Evolutionary conservation across 176 grass and related monocot species (phyloP).

Genomic region (Phoenix roebelenii): DNA sequence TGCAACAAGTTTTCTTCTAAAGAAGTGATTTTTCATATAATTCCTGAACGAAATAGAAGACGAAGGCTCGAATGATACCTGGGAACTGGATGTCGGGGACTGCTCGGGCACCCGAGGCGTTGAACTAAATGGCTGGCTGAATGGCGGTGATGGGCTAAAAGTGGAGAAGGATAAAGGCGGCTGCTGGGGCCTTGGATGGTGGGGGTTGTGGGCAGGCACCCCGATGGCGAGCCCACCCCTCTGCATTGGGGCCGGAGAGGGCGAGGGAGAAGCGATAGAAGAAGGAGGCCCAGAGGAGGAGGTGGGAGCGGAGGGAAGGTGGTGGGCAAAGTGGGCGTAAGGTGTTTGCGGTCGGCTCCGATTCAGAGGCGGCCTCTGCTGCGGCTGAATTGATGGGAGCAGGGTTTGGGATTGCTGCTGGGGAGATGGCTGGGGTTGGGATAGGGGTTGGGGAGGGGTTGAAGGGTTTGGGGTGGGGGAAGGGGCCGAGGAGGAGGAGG

Average conservation of each 20-base stretch:
- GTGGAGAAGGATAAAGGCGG: conserved; percentile 33
- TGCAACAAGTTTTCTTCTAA: too few relatives aligned
- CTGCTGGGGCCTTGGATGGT: conserved; percentile 21
- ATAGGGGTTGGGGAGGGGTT: conserved; percentile 1
- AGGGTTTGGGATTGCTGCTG: neutral
- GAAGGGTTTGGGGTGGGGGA: conserved; percentile 32
- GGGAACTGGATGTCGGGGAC: conserved; percentile 31
- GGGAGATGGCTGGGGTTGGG: conserved; percentile 12
- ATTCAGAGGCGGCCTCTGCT: conserved; percentile 41
- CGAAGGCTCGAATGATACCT: conserved; percentile 21
- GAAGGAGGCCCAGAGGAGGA: conserved; percentile 6
- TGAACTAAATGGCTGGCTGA: conserved; percentile 44
- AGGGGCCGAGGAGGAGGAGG: conserved; percentile 1
- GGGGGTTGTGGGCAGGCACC: conserved; percentile 33
- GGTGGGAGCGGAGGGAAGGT: conserved; percentile 15
- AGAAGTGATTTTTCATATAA: too few relatives aligned
- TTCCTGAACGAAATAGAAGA: neutral
- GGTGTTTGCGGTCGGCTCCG: conserved; percentile 24
- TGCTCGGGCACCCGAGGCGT: conserved; percentile 50
- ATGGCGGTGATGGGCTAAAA: conserved; percentile 42
- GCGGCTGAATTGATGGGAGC: conserved; percentile 10
- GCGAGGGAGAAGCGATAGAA: neutral
- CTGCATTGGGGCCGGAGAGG: conserved; percentile 9
- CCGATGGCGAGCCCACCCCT: conserved; percentile 35
- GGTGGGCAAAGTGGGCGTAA: conserved; percentile 32